Evolutionary conservation across 2,329 filamentous ascomycete species (phyloP), one percentile per base, ranked within the genome.

Genomic region (Beauveria rudraprayagi): DNA sequence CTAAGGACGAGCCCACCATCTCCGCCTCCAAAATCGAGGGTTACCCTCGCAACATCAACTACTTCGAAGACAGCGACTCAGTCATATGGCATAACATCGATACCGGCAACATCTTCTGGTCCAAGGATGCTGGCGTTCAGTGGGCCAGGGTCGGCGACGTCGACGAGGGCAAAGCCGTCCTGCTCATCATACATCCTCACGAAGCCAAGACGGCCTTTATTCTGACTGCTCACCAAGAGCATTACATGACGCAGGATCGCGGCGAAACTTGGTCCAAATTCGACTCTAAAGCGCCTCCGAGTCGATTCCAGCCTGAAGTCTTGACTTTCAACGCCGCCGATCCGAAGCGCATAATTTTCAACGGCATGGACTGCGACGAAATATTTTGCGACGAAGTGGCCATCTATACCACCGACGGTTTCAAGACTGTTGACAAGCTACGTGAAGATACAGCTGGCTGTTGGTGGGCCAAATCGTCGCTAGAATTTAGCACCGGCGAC

Each of bases 31-130:
- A 81, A 52, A 90, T 97, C 75, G 78, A 88, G 50, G 79, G 86
- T 68, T 75, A 80, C 59, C 90, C 91, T 1, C 71, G 76, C 59
- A 86, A 86, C 71, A 78, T 97, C 66, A 89, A 89, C 76, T 99
- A 96, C 76, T 97, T 99, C 71, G 88, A 94, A 70, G 90, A 93
- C 72, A 92, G 90, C 66, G 88, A 96, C 72, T 84, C 89, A 56
- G 80, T 96, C 62, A 75, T 97, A 51, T 86, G 91, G 70, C 86
- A 88, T 68, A 89, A 96, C 71, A 70, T 78, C 55, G 73, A 80
- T 16, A 81, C 82, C 46, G 80, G 82, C 63, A 85, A 84, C 64
- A 80, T 96, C 56, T 92, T 87, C 73, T 87, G 90, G 63, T 96
- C 93, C 50, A 80, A 81, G 52, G 85, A 97, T 76, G 92, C 90